Conservation (phyloP, 2,329 filamentous ascomycete genomes). For the Scedosporium dehoogii region DNA sequence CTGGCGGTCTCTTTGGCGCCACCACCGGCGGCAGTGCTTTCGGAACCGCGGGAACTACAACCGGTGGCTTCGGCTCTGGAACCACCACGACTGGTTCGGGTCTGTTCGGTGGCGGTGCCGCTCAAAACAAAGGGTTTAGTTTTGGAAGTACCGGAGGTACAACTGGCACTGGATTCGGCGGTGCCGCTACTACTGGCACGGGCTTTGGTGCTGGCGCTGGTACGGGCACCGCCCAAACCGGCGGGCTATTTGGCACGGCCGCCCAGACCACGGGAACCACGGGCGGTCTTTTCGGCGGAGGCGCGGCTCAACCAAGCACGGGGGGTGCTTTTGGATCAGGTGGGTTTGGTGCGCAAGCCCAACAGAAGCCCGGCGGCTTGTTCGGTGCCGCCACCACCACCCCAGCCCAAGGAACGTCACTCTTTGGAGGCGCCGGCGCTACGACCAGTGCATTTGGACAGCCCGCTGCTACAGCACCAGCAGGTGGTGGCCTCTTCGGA, state of each 20-base stretch:
- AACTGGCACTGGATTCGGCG: constrained; percentile 17
- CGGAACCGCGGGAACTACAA: constrained; percentile 21
- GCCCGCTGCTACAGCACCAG: constrained; percentile 12
- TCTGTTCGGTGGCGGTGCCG: constrained; percentile 32
- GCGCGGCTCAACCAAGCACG: constrained; percentile 14
- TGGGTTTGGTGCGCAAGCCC: constrained; percentile 4
- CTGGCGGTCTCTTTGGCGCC: neutral
- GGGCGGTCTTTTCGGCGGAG: constrained; percentile 32
- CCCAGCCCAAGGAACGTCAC: constrained; percentile 19
- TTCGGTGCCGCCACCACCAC: constrained; percentile 18
- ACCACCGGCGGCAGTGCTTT: constrained; percentile 27
- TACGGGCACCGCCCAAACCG: constrained; percentile 13
- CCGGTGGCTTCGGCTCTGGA: constrained; percentile 16
- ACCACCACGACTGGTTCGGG: constrained; percentile 19
- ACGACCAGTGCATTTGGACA: constrained; percentile 29
- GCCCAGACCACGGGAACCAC: constrained; percentile 18
- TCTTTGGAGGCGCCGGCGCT: constrained; percentile 22
- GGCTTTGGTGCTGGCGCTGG: constrained; percentile 26
- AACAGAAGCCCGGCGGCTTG: constrained; percentile 14
- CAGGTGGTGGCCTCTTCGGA: constrained; percentile 34
- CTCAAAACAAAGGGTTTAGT: constrained; percentile 29
- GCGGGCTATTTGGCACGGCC: constrained; percentile 17
- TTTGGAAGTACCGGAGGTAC: constrained; percentile 31
- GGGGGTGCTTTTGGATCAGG: constrained; percentile 12
- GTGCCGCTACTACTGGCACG: constrained; percentile 23